Evolutionary conservation across 83 land plant species (phyloP).

Genomic region (Thuja plicata): DNA sequence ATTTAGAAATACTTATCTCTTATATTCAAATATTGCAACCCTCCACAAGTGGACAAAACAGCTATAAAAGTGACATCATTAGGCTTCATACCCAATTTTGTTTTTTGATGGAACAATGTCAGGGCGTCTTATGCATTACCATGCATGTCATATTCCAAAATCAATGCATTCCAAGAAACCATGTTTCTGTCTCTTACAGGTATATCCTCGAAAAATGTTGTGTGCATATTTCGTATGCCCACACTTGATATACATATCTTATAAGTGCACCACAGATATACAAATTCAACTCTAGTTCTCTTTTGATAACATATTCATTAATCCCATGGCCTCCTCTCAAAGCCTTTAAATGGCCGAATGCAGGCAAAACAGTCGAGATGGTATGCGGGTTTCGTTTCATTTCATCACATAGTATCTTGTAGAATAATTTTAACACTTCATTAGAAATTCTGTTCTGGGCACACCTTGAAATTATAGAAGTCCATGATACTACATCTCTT

Average conservation of each 20-base stretch:
- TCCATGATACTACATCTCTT: constrained; percentile 52
- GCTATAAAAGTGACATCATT: constrained; percentile 59
- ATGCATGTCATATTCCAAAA: constrained; percentile 53
- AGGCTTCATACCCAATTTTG: constrained; percentile 31
- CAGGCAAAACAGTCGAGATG: constrained; percentile 54
- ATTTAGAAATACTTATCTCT: too few species aligned
- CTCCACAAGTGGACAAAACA: constrained; percentile 62
- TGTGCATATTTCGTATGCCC: constrained; percentile 41
- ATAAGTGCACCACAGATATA: constrained; percentile 45
- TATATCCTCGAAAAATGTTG: constrained; percentile 52
- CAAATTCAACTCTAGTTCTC: constrained; percentile 30
- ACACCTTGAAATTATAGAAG: constrained; percentile 49
- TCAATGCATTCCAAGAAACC: constrained; percentile 58
- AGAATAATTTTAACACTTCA: constrained; percentile 29
- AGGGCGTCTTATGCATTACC: constrained; percentile 46
- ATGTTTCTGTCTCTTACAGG: constrained; percentile 38
- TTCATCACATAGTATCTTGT: constrained; percentile 30
- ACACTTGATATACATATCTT: constrained; percentile 41
- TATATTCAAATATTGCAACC: too few species aligned
- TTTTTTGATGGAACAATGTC: constrained; percentile 29
- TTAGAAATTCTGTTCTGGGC: constrained; percentile 23
- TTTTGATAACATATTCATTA: constrained; percentile 43
- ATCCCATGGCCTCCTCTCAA: constrained; percentile 32
- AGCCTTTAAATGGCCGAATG: constrained; percentile 42
- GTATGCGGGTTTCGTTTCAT: constrained; percentile 28